Evolutionary conservation across 129 eudicot species (phyloP).

Genomic region (Solidago caesia): DNA sequence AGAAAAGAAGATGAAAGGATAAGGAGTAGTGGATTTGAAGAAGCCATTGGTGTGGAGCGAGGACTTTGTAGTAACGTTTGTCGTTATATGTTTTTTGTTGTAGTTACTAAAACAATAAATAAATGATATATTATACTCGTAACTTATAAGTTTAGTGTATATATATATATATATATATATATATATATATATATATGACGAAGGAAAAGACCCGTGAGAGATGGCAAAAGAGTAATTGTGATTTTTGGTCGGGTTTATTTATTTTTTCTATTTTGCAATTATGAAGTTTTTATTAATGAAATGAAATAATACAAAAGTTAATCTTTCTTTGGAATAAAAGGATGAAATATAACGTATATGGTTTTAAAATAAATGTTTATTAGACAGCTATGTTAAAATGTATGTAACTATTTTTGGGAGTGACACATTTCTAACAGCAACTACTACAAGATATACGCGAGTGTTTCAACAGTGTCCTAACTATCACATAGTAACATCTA

Average conservation of each 20-base stretch:
- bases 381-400: no score
- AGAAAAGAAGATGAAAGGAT: constrained; percentile 23
- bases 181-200: background rate
- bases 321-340: no score
- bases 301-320: no score
- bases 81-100: background rate
- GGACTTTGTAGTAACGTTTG: background rate
- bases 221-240: background rate
- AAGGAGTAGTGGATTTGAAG: constrained; percentile 9
- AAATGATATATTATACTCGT: background rate
- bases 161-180: background rate
- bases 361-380: no score
- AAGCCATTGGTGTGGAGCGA: constrained; percentile 14
- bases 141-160: background rate
- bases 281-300: background rate
- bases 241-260: background rate
- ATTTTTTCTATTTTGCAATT: background rate
- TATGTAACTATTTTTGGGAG: no score
- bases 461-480: no score
- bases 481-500: no score
- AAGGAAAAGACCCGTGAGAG: constrained; percentile 7
- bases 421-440: no score
- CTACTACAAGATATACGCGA: no score
- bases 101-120: background rate
- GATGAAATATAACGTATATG: no score